These are phyloP conservation scores for Copromyces sp. DNA, from an alignment of 495 filamentous ascomycete species.

Conservation along the genomic window DNA sequence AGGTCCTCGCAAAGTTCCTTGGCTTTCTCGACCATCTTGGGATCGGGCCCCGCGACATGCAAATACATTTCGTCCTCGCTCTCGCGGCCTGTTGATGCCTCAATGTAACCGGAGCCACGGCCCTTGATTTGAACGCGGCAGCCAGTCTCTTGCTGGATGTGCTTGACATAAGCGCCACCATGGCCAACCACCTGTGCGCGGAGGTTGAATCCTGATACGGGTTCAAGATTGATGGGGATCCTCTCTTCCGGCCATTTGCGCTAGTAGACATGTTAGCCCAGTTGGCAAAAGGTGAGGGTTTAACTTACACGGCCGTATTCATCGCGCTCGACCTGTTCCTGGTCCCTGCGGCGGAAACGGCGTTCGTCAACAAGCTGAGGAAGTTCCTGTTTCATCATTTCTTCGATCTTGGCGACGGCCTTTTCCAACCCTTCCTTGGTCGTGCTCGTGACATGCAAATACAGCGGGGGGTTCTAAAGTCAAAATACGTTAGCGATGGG, in stretches of 20 bases:
- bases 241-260: slow-evolving; percentile 98
- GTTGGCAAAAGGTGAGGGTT: not conserved
- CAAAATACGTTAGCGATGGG: slow-evolving; percentile 3
- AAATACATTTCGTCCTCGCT: slow-evolving; percentile 94
- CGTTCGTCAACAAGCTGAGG: slow-evolving; percentile 93
- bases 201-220: slow-evolving; percentile 91
- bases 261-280: slow-evolving; percentile 29
- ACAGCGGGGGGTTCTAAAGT: slow-evolving; percentile 83
- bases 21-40: slow-evolving; percentile 72
- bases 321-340: slow-evolving; percentile 89
- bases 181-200: slow-evolving; percentile 92
- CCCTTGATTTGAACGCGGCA: slow-evolving; percentile 98
- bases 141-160: slow-evolving; percentile 88
- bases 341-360: slow-evolving; percentile 80
- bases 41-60: slow-evolving; percentile 86
- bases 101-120: slow-evolving; percentile 89
- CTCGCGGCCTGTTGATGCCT: slow-evolving; percentile 69
- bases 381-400: slow-evolving; percentile 92
- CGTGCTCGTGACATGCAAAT: slow-evolving; percentile 90
- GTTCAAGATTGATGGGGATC: slow-evolving; percentile 81
- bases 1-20: slow-evolving; percentile 84
- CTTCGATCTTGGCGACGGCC: slow-evolving; percentile 75
- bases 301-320: slow-evolving; percentile 78
- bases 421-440: slow-evolving; percentile 84
- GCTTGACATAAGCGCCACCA: slow-evolving; percentile 88